Evolutionary conservation across 176 grass and related monocot species (phyloP).

Genomic region (Musa acuminata): DNA sequence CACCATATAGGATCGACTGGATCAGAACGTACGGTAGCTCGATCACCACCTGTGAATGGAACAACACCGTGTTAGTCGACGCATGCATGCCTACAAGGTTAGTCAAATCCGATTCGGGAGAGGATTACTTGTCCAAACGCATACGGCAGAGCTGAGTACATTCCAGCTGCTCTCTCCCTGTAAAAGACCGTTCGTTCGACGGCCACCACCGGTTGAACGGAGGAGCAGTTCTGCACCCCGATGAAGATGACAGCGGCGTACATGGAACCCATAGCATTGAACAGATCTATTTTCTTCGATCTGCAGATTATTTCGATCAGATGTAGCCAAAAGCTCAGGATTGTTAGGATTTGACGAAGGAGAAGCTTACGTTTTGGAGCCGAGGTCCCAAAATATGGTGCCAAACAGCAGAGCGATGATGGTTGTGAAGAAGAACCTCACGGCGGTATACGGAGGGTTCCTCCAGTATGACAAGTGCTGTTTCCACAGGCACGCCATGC

Average conservation of each 20-base stretch:
- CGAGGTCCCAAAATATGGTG: conserved; percentile 76
- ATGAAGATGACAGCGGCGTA: conserved; percentile 77
- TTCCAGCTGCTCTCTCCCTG: conserved; percentile 77
- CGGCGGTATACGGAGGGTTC: conserved; percentile 67
- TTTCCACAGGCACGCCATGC: conserved; percentile 79
- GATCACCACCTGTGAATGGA: conserved; percentile 46
- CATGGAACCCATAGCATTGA: conserved; percentile 85
- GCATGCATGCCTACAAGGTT: background rate
- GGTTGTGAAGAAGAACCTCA: conserved; percentile 56
- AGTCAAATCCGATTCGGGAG: background rate
- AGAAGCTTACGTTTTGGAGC: conserved; percentile 41
- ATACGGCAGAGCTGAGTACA: conserved; percentile 95
- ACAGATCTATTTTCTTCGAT: conserved; percentile 43
- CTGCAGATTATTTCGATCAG: conserved; percentile 21
- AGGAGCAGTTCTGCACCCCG: conserved; percentile 57
- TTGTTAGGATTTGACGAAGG: background rate
- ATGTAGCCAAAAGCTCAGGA: background rate
- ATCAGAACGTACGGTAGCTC: conserved; percentile 62
- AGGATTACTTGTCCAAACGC: conserved; percentile 75
- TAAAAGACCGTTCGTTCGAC: conserved; percentile 85
- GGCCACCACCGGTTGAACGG: conserved; percentile 76
- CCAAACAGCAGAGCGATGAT: conserved; percentile 56
- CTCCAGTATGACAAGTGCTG: conserved; percentile 73
- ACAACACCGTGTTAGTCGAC: background rate
- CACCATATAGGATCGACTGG: conserved; percentile 56